Percentiles rank a stretch among this genome's conserved stretches.
These are phyloP conservation scores for Pseudocercospora cruenta DNA, from an alignment of 2,329 filamentous ascomycete species.

Conservation along the genomic window DNA sequence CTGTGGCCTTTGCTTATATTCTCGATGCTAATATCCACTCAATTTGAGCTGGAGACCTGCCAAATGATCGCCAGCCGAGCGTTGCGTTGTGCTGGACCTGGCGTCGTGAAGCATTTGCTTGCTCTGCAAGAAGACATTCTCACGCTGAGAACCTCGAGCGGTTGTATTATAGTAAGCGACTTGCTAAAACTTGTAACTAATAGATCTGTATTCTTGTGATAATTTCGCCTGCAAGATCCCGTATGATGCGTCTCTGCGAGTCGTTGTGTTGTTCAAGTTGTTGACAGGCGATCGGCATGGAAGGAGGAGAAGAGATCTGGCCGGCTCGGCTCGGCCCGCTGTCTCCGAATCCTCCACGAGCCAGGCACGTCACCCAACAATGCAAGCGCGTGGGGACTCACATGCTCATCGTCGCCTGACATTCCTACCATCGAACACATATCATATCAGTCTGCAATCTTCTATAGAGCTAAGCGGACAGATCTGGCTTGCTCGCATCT, in stretches of 20 bases:
- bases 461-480: background rate
- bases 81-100: background rate
- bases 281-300: background rate
- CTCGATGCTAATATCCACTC: background rate
- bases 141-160: background rate
- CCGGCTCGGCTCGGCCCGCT: background rate
- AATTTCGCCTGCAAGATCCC: background rate
- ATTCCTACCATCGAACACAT: background rate
- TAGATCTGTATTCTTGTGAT: background rate
- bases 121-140: background rate
- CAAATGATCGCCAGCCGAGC: background rate
- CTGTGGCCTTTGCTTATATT: background rate
- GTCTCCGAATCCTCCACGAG: background rate
- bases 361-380: background rate
- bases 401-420: slow-evolving; percentile 2
- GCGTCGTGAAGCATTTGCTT: background rate
- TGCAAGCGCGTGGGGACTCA: background rate
- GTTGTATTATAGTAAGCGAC: background rate
- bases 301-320: background rate
- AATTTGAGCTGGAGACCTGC: background rate
- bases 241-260: no score
- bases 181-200: background rate
- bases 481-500: background rate
- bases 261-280: background rate
- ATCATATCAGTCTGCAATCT: background rate